Conservation (phyloP, 768 basidiomycete genomes). For the Boletus fagicola region DNA sequence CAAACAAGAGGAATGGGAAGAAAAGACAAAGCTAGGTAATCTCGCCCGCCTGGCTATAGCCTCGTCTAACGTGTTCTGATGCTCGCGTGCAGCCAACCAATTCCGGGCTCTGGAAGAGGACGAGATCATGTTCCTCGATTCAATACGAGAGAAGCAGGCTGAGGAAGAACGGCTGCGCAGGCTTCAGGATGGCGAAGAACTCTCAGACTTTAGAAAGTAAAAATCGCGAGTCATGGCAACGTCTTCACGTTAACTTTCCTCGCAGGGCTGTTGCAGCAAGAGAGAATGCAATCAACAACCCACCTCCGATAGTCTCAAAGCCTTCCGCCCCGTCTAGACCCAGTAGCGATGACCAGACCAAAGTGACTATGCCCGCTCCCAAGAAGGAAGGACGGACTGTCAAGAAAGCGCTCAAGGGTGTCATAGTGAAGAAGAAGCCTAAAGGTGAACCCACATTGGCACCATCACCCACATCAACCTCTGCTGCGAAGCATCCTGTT, state of each 20-base stretch:
- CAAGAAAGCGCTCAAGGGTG: constrained; percentile 73
- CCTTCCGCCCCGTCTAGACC: constrained; percentile 34
- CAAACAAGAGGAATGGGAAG: constrained; percentile 93
- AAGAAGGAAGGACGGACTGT: constrained; percentile 53
- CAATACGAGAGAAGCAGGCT: constrained; percentile 70
- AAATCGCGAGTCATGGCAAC: constrained; percentile 13
- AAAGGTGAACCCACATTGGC: constrained; percentile 36
- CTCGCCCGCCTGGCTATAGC: constrained; percentile 4
- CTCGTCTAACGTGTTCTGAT: constrained; percentile 10
- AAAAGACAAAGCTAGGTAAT: constrained; percentile 72
- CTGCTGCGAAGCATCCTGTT: too few relatives aligned
- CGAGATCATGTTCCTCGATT: constrained; percentile 86
- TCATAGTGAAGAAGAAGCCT: constrained; percentile 74
- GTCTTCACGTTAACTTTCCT: constrained; percentile 12
- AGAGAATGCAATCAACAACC: constrained; percentile 47
- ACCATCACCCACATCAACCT: constrained; percentile 17
- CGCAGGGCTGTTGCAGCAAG: constrained; percentile 70
- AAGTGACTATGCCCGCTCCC: constrained; percentile 29
- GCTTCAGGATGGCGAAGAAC: constrained; percentile 73
- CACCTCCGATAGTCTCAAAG: constrained; percentile 32
- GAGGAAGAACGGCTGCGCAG: constrained; percentile 75
- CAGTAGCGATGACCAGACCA: constrained; percentile 27
- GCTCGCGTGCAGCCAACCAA: constrained; percentile 62
- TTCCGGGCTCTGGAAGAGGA: constrained; percentile 89
- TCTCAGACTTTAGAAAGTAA: constrained; percentile 77